Evolutionary conservation across 805 yeast genomes (phyloP).

Genomic region (Kazachstania psychrophila): DNA sequence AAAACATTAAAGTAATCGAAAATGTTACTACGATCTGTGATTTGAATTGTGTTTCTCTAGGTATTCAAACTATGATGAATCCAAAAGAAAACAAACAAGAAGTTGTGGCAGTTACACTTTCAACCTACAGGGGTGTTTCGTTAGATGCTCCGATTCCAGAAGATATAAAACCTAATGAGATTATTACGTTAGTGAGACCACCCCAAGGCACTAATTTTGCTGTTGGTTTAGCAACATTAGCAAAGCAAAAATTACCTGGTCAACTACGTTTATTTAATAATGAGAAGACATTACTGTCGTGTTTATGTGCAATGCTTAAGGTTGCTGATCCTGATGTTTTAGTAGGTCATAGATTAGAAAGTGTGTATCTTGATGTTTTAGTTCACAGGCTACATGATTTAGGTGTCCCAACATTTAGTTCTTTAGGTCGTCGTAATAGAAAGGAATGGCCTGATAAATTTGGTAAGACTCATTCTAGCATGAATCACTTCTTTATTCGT

Average conservation of each 20-base stretch:
- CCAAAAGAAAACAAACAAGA: conserved; percentile 72
- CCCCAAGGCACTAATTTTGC: conserved; percentile 59
- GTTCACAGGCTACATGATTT: conserved; percentile 73
- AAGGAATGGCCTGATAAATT: conserved; percentile 70
- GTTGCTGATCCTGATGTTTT: conserved; percentile 87
- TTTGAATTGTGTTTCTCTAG: conserved; percentile 61
- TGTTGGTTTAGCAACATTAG: conserved; percentile 58
- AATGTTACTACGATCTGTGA: conserved; percentile 48
- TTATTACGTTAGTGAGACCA: conserved; percentile 74
- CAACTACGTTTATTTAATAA: conserved; percentile 52
- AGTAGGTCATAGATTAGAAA: conserved; percentile 80
- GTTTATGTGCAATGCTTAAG: conserved; percentile 63
- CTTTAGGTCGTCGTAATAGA: conserved; percentile 74
- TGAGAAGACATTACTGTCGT: conserved; percentile 65
- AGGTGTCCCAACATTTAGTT: conserved; percentile 66
- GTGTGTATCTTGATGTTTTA: conserved; percentile 66
- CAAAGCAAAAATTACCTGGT: conserved; percentile 40
- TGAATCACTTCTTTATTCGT: conserved; percentile 47
- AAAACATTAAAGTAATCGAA: conserved; percentile 38
- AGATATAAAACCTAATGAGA: conserved; percentile 47
- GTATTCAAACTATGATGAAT: conserved; percentile 76
- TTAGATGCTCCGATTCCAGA: conserved; percentile 70
- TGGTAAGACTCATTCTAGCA: conserved; percentile 43
- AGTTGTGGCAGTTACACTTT: conserved; percentile 70
- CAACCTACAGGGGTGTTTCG: conserved; percentile 58